Evolutionary conservation across 139 green algal genomes (phyloP), one percentile per base, ranked within the genome.

Genomic region (Gonium pectorale): DNA sequence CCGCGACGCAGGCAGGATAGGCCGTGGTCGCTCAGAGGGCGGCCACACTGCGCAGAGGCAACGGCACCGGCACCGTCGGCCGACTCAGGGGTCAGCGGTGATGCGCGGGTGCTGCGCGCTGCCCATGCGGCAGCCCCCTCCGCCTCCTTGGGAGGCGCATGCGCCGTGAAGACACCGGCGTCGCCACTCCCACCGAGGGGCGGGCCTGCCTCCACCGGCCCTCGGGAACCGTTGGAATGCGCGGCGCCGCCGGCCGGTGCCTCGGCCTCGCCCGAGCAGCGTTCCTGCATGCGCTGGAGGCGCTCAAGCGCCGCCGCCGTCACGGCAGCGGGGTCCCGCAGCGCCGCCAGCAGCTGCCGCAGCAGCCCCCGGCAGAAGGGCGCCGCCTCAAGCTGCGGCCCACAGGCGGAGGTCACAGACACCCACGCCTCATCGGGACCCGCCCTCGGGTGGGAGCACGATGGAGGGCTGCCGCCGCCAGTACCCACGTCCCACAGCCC

Each of bases 281-380:
- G n/a, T n/a, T n/a, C n/a, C n/a, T n/a, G n/a, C n/a, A n/a, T n/a
- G n/a, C n/a, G 21, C 13, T n/a, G 9, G 6, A 60, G 29, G 0
- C 29, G 6, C n/a, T n/a, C 37, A 59, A 82, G 17, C 54, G 74
- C 59, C 27, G 59, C 59, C 59, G n/a, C 33, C 43, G 37, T 33
- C 5, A 11, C 51, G 13, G 41, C 33, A 8, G 11, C 41, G 24
- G 77, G 77, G 60, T 73, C 59, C 21, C 0, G 56, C 22, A 84
- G 24, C n/a, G 24, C 79, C 4, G 31, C 29, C 37, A 87, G 49
- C 80, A 85, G 80, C 41, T 81, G 80, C 44, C 51, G 37, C 72
- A 87, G 35, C 64, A 80, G 19, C 15, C 43, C 44, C 49, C 66
- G 62, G 17, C 52, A 73, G 19, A 59, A 78, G 3, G 31, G 3